These are phyloP conservation scores for Neurospora intermedia DNA, from an alignment of 495 filamentous ascomycete genomes.

Conservation along the genomic window DNA sequence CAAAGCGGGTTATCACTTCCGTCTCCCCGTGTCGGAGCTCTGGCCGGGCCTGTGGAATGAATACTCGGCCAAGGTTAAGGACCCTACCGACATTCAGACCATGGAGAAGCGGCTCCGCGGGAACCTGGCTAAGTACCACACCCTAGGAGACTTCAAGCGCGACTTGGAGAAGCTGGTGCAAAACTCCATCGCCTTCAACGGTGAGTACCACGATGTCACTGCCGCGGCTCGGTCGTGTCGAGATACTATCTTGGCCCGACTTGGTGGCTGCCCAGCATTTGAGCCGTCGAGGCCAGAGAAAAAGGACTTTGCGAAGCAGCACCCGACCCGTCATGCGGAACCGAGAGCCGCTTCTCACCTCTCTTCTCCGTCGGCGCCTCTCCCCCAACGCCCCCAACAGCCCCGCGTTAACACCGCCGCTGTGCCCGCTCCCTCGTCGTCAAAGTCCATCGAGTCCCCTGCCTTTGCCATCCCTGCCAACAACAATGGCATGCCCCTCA, in stretches of 20 bases:
- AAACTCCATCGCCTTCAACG: conserved; percentile 77
- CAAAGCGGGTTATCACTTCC: conserved; percentile 61
- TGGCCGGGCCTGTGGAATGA: conserved; percentile 45
- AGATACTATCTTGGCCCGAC: conserved; percentile 48
- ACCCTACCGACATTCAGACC: conserved; percentile 72
- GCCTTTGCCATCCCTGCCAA: conserved; percentile 72
- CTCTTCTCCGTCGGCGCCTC: conserved; percentile 32
- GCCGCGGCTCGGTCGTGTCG: conserved; percentile 48
- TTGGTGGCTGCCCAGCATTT: conserved; percentile 39
- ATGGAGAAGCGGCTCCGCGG: conserved; percentile 71
- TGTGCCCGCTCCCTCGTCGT: neutral
- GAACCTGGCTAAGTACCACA: conserved; percentile 51
- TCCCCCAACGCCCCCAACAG: conserved; percentile 17
- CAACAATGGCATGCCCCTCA: conserved; percentile 68
- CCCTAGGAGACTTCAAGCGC: conserved; percentile 50
- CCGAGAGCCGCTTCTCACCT: conserved; percentile 29
- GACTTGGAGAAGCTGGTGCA: conserved; percentile 67
- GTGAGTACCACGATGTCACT: conserved; percentile 59
- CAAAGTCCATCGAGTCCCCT: conserved; percentile 34
- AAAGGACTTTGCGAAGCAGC: conserved; percentile 35
- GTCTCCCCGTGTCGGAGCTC: conserved; percentile 51
- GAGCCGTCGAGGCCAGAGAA: conserved; percentile 46
- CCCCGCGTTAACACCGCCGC: conserved; percentile 13
- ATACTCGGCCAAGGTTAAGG: conserved; percentile 60
- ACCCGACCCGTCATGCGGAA: conserved; percentile 37